Evolutionary conservation across 2,329 filamentous ascomycete species (phyloP), one percentile per base, ranked within the genome.

Genomic region (Dactylellina leptospora): DNA sequence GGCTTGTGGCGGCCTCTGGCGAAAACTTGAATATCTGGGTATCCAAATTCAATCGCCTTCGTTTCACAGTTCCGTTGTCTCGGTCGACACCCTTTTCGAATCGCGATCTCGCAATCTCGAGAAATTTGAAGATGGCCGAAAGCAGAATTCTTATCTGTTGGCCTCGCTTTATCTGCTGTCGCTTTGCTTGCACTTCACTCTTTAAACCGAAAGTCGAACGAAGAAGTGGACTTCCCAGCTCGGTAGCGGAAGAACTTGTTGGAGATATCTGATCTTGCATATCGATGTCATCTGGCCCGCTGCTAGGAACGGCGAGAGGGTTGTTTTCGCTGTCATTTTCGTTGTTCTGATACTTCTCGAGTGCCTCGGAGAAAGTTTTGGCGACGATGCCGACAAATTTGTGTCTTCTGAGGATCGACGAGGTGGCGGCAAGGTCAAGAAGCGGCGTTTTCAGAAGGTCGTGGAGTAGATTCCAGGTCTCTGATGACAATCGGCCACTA

Each of bases 321-420:
- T 4, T 18, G 13, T 5, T 20, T 18, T 45, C 40, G 16, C n/a
- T 45, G 40, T n/a, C 40, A 3, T 22, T 20, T n/a, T 44, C 56
- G 4, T 51, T 42, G 25, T n/a, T 27, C 8, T 53, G 40, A 38
- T 59, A 71, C 42, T n/a, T 50, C 36, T 42, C 66, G 33, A 53
- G 44, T 25, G 58, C 66, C 4, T 54, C 66, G 18, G 58, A 71
- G 4, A 71, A 36, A 8, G 66, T 71, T 59, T 53, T 71, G 20
- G 58, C 53, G 40, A 71, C 20, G 6, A 71, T 63, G 18, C 20
- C 58, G 44, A 55, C 66, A 44, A 71, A 71, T n/a, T 71, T 71
- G 58, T 71, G 58, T 40, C 59, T 71, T 42, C 51, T 42, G 23
- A 71, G 51, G 2, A 42, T 63, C 9, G 66, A 30, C 6, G 66